Conservation (phyloP, 2,329 filamentous ascomycete species). For the Trichoderma polysporum region DNA sequence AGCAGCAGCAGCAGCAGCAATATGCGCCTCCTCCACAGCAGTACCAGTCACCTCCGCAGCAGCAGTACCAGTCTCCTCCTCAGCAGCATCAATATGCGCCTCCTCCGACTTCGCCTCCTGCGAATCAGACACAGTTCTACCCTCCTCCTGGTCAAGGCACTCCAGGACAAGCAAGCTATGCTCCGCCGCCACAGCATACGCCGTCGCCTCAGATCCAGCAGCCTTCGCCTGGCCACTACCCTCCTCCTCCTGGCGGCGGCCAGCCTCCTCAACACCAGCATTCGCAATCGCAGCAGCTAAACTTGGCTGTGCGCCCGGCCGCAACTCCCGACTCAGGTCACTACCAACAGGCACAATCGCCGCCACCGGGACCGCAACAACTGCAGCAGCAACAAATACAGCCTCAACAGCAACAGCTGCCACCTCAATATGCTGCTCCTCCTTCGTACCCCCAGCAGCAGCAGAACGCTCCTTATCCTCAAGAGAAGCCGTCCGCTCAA, state of each 20-base stretch:
- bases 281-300: constrained; percentile 26
- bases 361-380: constrained; percentile 30
- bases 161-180: constrained; percentile 29
- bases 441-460: constrained; percentile 30
- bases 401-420: neutral
- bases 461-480: constrained; percentile 30
- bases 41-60: constrained; percentile 26
- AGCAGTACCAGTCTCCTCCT: constrained; percentile 28
- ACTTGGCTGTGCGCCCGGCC: constrained; percentile 28
- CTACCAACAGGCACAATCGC: constrained; percentile 19
- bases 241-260: constrained; percentile 28
- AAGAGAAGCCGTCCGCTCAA: constrained; percentile 5
- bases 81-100: constrained; percentile 35
- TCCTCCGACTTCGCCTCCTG: constrained; percentile 49
- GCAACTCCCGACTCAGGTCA: constrained; percentile 29
- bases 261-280: constrained; percentile 28
- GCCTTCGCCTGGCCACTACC: constrained; percentile 28
- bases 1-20: constrained; percentile 28
- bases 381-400: constrained; percentile 31
- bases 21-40: constrained; percentile 29
- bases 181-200: constrained; percentile 34
- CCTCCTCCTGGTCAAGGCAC: constrained; percentile 28
- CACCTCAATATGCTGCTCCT: constrained; percentile 31
- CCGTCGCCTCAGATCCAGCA: constrained; percentile 34
- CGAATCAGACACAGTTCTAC: constrained; percentile 47